Evolutionary conservation across 345 rosid genomes (phyloP).

Genomic region (Gossypium sturtianum): DNA sequence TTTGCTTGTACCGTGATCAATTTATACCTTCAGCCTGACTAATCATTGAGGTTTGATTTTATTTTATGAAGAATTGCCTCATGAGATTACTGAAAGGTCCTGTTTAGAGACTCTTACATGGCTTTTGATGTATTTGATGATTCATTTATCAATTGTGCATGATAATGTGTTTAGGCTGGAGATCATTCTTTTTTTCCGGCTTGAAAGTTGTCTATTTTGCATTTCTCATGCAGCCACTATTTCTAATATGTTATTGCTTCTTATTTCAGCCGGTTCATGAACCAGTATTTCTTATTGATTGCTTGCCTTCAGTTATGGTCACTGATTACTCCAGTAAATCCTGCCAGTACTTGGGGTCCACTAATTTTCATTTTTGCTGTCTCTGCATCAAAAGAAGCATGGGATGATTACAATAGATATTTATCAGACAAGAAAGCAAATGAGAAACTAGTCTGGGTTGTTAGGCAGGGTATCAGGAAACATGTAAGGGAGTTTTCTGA

Average conservation of each 20-base stretch:
- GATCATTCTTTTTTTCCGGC: background rate
- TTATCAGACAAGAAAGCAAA: slow-evolving; percentile 94
- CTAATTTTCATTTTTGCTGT: slow-evolving; percentile 88
- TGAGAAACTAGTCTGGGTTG: slow-evolving; percentile 96
- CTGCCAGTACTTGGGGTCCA: slow-evolving; percentile 99
- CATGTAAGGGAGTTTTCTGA: slow-evolving; percentile 51
- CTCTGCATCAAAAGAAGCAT: slow-evolving; percentile 97
- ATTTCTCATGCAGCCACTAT: background rate
- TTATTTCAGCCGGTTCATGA: slow-evolving; percentile 93
- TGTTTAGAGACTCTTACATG: background rate
- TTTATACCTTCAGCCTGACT: background rate
- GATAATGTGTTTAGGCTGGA: background rate
- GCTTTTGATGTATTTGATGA: background rate
- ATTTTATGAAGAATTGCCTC: background rate
- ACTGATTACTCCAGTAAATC: slow-evolving; percentile 97
- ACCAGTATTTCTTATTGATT: slow-evolving; percentile 96
- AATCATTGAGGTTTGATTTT: background rate
- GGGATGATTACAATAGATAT: slow-evolving; percentile 98
- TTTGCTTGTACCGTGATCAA: background rate
- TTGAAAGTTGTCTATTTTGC: background rate
- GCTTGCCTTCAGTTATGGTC: slow-evolving; percentile 99
- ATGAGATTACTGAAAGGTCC: background rate
- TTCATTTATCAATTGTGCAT: background rate
- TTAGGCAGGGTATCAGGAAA: slow-evolving; percentile 60
- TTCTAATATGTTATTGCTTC: slow-evolving; percentile 8